A percentile compares a stretch with the other conserved stretches of the same genome.
Conservation (phyloP, 1,139 yeast genomes). For the Taphrina populina region DNA sequence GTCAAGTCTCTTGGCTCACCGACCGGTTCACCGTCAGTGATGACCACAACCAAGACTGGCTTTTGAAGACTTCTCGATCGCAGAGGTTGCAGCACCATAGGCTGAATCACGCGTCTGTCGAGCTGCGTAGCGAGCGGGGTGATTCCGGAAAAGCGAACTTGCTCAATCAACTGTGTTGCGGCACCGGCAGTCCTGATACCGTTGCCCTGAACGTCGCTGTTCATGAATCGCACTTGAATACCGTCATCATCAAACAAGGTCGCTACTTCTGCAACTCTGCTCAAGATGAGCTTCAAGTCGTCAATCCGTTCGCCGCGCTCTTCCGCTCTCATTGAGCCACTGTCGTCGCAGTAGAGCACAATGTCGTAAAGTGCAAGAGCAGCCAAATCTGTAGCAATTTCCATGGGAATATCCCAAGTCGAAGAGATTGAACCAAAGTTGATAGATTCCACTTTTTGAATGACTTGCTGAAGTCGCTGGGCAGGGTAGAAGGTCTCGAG, state of each 20-base stretch:
- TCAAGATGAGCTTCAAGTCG: slow-evolving; percentile 44
- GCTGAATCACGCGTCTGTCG: slow-evolving; percentile 43
- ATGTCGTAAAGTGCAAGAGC: slow-evolving; percentile 45
- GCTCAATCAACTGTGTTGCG: slow-evolving; percentile 41
- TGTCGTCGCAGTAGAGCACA: slow-evolving; percentile 45
- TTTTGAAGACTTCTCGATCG: slow-evolving; percentile 41
- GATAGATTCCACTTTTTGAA: slow-evolving; percentile 38
- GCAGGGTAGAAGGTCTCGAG: slow-evolving; percentile 44
- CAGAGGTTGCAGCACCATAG: slow-evolving; percentile 43
- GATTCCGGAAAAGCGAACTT: slow-evolving; percentile 43
- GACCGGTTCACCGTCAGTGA: slow-evolving; percentile 46
- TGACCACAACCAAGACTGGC: slow-evolving; percentile 44
- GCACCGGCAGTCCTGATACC: slow-evolving; percentile 42
- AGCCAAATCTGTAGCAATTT: slow-evolving; percentile 44
- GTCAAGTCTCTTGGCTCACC: slow-evolving; percentile 43
- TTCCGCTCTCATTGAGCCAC: slow-evolving; percentile 47
- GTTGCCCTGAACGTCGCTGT: slow-evolving; percentile 42
- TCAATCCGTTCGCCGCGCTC: slow-evolving; percentile 46
- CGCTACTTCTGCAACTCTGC: slow-evolving; percentile 44
- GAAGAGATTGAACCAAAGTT: slow-evolving; percentile 42
- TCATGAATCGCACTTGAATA: slow-evolving; percentile 45
- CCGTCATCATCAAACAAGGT: slow-evolving; percentile 44
- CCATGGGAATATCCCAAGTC: slow-evolving; percentile 44
- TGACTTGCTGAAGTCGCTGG: slow-evolving; percentile 44
- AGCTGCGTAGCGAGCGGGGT: slow-evolving; percentile 45